These are phyloP conservation scores for Tetrapisispora taiwanensis DNA, from an alignment of 805 yeast genomes.

Conservation along the genomic window DNA sequence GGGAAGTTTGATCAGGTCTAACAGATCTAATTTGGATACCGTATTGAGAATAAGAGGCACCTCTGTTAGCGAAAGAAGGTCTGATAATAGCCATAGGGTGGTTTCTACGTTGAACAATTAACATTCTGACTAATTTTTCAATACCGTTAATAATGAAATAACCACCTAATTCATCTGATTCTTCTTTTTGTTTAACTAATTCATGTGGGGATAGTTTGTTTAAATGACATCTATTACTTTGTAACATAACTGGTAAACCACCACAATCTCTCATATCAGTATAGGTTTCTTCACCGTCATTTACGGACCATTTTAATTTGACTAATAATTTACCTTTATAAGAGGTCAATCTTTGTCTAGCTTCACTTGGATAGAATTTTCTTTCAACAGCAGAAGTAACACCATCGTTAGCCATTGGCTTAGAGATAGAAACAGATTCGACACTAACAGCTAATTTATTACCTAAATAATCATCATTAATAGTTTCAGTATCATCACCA, in stretches of 20 bases:
- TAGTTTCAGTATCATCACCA: constrained; percentile 9
- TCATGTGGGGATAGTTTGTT: constrained; percentile 75
- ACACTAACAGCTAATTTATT: constrained; percentile 76
- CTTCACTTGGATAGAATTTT: constrained; percentile 71
- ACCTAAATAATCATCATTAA: constrained; percentile 58
- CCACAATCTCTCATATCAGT: constrained; percentile 86
- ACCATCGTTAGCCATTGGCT: constrained; percentile 49
- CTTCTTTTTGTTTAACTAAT: constrained; percentile 71
- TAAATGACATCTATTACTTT: constrained; percentile 84
- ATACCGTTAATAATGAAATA: constrained; percentile 94
- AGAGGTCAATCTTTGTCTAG: constrained; percentile 81
- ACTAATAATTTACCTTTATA: constrained; percentile 72
- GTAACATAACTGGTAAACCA: constrained; percentile 81
- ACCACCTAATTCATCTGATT: constrained; percentile 93
- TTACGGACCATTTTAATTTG: constrained; percentile 77
- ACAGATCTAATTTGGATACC: constrained; percentile 94
- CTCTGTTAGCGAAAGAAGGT: constrained; percentile 90
- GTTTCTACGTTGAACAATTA: constrained; percentile 94
- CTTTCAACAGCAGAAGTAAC: constrained; percentile 67
- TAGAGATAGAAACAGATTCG: constrained; percentile 80
- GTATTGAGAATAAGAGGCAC: constrained; percentile 74
- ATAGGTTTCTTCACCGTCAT: constrained; percentile 68
- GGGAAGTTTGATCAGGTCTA: constrained; percentile 95
- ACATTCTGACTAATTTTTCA: constrained; percentile 92
- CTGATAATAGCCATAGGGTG: constrained; percentile 97